Evolutionary conservation across 345 rosid genomes (phyloP).

Genomic region (Erysimum cheiranthoides): DNA sequence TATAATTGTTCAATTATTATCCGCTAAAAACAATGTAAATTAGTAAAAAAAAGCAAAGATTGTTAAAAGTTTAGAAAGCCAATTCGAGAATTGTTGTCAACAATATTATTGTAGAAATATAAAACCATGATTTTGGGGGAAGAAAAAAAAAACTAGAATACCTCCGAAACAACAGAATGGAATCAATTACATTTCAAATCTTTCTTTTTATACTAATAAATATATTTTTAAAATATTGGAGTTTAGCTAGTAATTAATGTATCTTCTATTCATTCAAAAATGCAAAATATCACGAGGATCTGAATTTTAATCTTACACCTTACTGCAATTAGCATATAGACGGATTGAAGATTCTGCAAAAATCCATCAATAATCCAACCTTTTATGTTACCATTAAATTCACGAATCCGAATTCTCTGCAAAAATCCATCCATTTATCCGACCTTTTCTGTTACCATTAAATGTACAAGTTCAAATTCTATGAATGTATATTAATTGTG

Average conservation of each 20-base stretch:
- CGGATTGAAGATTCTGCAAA: not conserved
- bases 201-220: too few species aligned
- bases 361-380: not conserved
- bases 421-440: not conserved
- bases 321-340: constrained; percentile 11
- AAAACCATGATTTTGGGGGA: too few species aligned
- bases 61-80: too few species aligned
- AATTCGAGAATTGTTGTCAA: too few species aligned
- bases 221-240: not conserved
- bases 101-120: too few species aligned
- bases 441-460: not conserved
- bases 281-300: constrained; percentile 4
- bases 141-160: too few species aligned
- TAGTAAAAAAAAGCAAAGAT: not conserved
- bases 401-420: not conserved
- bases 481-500: constrained; percentile 26
- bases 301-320: not conserved
- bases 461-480: constrained; percentile 26
- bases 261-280: not conserved
- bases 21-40: not conserved
- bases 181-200: too few species aligned
- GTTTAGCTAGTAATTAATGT: not conserved
- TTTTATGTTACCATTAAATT: not conserved
- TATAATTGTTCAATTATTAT: too few species aligned
- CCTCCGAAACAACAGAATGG: too few species aligned